Percentiles rank a stretch among this genome's conserved stretches.
These are phyloP conservation scores for Cercophora samala DNA, from an alignment of 495 filamentous ascomycete species.

Conservation along the genomic window DNA sequence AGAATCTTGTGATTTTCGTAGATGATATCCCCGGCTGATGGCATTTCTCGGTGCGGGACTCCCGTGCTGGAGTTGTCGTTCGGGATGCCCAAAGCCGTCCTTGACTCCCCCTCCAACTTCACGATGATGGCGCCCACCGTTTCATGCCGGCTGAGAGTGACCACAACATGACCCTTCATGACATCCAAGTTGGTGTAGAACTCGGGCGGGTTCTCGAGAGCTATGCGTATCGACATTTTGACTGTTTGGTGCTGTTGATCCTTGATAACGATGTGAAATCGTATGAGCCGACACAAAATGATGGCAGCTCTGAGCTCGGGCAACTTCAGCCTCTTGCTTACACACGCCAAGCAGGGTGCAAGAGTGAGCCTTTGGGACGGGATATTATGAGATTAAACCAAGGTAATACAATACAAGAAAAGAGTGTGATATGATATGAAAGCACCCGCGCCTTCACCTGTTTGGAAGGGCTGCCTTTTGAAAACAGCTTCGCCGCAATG, in stretches of 20 bases:
- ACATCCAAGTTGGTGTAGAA: constrained; percentile 90
- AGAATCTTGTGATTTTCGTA: constrained; percentile 58
- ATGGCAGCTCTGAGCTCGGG: not conserved
- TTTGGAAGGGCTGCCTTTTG: not conserved
- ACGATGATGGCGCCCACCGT: constrained; percentile 76
- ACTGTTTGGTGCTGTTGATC: not conserved
- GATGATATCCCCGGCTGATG: constrained; percentile 35
- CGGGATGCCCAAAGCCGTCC: constrained; percentile 52
- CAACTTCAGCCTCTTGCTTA: not conserved
- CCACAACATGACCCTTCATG: constrained; percentile 61
- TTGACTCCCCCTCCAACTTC: constrained; percentile 89
- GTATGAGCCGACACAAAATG: not conserved
- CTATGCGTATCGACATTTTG: constrained; percentile 73
- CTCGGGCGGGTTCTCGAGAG: constrained; percentile 67
- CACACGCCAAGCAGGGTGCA: not conserved
- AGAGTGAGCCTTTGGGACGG: not conserved
- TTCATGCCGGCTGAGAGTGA: constrained; percentile 61
- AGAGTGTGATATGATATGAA: not conserved
- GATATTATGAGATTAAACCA: not conserved
- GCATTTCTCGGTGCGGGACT: constrained; percentile 30
- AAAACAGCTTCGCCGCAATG: constrained; percentile 26
- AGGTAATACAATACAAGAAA: not conserved
- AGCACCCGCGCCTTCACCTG: not conserved
- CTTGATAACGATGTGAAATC: not conserved
- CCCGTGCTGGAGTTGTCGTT: constrained; percentile 20